Evolutionary conservation across 805 yeast species (phyloP).

Genomic region (Starmerella gropengiesseri): DNA sequence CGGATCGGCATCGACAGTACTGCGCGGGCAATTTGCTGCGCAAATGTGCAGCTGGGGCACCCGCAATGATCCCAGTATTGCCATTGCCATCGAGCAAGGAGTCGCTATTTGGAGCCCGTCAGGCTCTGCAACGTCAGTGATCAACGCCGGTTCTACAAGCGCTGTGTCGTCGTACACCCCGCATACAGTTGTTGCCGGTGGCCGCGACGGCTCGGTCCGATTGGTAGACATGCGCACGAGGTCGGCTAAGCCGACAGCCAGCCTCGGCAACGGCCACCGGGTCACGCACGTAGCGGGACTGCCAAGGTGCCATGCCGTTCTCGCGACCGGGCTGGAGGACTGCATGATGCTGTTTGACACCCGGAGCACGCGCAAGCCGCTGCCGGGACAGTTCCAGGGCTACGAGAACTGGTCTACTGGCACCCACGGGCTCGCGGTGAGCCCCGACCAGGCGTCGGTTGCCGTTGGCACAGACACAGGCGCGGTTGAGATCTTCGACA

Average conservation of each 20-base stretch:
- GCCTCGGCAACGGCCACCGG: background rate
- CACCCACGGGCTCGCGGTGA: slow-evolving; percentile 17
- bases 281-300: slow-evolving; percentile 14
- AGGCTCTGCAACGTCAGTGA: background rate
- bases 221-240: background rate
- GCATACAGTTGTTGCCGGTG: slow-evolving; percentile 4
- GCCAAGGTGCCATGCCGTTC: background rate
- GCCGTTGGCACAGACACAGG: slow-evolving; percentile 20
- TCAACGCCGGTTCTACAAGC: background rate
- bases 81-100: background rate
- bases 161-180: background rate
- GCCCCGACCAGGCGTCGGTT: background rate
- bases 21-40: slow-evolving; percentile 5
- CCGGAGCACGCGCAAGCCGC: slow-evolving; percentile 6
- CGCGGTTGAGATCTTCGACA: slow-evolving; percentile 11
- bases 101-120: slow-evolving; percentile 4
- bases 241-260: background rate
- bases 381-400: slow-evolving; percentile 9
- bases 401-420: slow-evolving; percentile 18
- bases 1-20: background rate
- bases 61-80: background rate
- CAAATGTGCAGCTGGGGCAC: background rate
- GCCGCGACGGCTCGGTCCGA: slow-evolving; percentile 1
- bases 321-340: slow-evolving; percentile 19
- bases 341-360: slow-evolving; percentile 18